Evolutionary conservation across 257 asterid genomes (phyloP).

Genomic region (Handroanthus guayacan): DNA sequence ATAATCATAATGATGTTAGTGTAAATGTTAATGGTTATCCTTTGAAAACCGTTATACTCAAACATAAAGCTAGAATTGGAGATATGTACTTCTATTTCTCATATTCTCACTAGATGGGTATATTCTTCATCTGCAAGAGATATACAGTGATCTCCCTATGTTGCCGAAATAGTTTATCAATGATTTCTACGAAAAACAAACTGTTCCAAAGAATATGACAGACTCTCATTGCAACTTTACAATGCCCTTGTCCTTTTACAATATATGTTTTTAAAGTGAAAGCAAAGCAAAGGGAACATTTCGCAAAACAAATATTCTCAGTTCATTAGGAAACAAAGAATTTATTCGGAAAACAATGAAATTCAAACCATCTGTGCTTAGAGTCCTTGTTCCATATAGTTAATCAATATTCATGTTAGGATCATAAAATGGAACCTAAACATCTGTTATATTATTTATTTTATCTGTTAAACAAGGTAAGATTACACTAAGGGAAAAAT

Average conservation of each 20-base stretch:
- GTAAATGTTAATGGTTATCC: too few species aligned
- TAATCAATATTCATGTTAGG: background rate
- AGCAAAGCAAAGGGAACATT: too few species aligned
- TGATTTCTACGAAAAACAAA: background rate
- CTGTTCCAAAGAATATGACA: background rate
- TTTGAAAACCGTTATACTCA: background rate
- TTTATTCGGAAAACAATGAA: background rate
- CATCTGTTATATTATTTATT: background rate
- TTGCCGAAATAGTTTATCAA: background rate
- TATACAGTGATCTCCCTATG: background rate
- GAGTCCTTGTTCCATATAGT: constrained; percentile 1
- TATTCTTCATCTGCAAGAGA: constrained; percentile 14
- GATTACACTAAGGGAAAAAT: too few species aligned
- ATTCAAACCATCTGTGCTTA: constrained; percentile 18
- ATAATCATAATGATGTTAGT: too few species aligned
- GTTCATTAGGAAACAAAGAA: background rate
- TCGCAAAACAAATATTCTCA: constrained; percentile 3
- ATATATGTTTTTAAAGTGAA: background rate
- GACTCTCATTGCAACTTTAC: background rate
- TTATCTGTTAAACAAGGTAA: too few species aligned
- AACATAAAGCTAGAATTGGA: constrained; percentile 10
- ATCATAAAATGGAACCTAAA: background rate
- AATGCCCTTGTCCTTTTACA: background rate
- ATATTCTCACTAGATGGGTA: background rate
- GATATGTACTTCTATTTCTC: background rate